Conservation (phyloP, 805 yeast genomes). For the Myxozyma kluyveri region DNA sequence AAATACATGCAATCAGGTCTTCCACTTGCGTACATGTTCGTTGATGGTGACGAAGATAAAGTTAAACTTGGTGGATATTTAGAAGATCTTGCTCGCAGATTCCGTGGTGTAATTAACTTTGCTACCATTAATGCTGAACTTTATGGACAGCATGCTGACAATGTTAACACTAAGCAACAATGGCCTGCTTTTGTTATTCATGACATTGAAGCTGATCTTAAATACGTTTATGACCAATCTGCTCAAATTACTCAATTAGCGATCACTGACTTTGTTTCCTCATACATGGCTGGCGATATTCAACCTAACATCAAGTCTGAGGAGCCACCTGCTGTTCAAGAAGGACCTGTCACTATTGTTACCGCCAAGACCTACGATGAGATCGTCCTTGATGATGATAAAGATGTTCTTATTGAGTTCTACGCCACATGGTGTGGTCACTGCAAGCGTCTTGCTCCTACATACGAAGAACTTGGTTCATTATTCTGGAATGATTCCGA, state of each 20-base stretch:
- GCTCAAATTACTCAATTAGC: conserved; percentile 49
- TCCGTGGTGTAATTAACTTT: conserved; percentile 78
- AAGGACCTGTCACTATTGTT: conserved; percentile 62
- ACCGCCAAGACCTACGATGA: conserved; percentile 82
- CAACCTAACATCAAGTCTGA: conserved; percentile 79
- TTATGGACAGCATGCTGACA: conserved; percentile 83
- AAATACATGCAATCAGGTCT: conserved; percentile 65
- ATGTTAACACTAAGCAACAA: conserved; percentile 76
- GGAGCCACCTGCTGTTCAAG: conserved; percentile 79
- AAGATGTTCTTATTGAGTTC: conserved; percentile 74
- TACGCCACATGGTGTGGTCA: conserved; percentile 94
- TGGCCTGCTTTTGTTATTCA: conserved; percentile 92
- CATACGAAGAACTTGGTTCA: conserved; percentile 80
- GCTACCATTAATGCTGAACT: conserved; percentile 80
- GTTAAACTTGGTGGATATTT: conserved; percentile 52
- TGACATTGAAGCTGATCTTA: conserved; percentile 62
- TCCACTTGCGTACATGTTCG: conserved; percentile 89
- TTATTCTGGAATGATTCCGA: conserved; percentile 53
- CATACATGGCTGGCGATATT: conserved; percentile 62
- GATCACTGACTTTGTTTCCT: conserved; percentile 60
- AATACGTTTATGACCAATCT: conserved; percentile 73
- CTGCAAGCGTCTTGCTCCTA: conserved; percentile 87
- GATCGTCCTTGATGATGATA: conserved; percentile 59
- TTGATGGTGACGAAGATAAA: conserved; percentile 65
- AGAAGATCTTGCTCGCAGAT: conserved; percentile 63